Conservation (phyloP, 2,329 filamentous ascomycete species). For the Nemania abortiva region DNA sequence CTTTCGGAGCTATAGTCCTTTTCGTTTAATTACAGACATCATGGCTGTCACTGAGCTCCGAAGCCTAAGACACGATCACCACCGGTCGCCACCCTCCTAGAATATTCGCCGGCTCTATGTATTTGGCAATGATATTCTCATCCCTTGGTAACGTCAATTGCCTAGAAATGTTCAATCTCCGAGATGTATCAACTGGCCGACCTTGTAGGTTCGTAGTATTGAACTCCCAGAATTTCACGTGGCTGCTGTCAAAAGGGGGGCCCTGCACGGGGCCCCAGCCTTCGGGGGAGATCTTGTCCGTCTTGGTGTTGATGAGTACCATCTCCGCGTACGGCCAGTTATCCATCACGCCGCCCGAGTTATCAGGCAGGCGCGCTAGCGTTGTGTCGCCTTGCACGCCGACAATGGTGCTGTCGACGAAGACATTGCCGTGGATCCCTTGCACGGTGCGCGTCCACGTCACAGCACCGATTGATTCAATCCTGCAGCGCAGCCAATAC, state of each 20-base stretch:
- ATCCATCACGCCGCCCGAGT: constrained; percentile 32
- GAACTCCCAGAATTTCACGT: constrained; percentile 34
- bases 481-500: constrained; percentile 30
- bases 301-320: constrained; percentile 32
- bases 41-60: neutral
- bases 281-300: constrained; percentile 24
- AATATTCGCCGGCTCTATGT: constrained; percentile 21
- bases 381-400: constrained; percentile 26
- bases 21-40: too few relatives aligned
- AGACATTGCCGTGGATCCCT: constrained; percentile 35
- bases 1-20: too few relatives aligned
- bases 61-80: constrained; percentile 6
- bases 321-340: constrained; percentile 38
- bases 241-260: constrained; percentile 31
- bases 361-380: constrained; percentile 33
- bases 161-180: constrained; percentile 28
- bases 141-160: constrained; percentile 23
- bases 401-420: constrained; percentile 32
- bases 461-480: constrained; percentile 29
- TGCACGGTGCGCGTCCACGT: constrained; percentile 37
- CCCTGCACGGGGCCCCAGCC: constrained; percentile 37
- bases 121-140: constrained; percentile 18
- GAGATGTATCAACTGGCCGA: constrained; percentile 21
- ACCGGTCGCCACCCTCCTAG: constrained; percentile 33
- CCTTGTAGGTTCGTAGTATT: constrained; percentile 32